Base-by-base conservation (phyloP, 441 rosid species). In the Arabidopsis lyrata region DNA sequence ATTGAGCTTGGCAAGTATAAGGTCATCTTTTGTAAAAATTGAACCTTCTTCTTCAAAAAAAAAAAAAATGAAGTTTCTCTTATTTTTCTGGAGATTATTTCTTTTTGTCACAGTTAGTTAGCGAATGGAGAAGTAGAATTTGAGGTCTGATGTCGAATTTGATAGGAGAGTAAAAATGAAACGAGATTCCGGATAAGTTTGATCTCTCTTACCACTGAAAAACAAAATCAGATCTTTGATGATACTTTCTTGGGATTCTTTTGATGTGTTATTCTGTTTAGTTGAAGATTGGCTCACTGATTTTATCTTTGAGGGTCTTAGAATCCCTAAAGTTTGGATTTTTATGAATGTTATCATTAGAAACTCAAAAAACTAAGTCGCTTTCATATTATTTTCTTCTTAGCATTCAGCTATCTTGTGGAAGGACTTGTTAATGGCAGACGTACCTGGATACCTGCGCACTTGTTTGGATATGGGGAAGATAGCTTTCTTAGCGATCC, bases 381-480 rank as follows among this genome's bases (percentile, higher is more conserved):
- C 14, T 72, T n/a, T 61, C 15, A 67, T 16, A 68, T 8, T 5
- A 75, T 24, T 59, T 39, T 4, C 1, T 41, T 66, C 18, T 53
- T 53, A 15, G 18, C 2, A 1, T 60, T 54, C 10, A 70, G 72
- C 10, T 63, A 13, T 74, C 18, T 73, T 65, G 35, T 73, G 52
- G 72, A 48, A 73, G 45, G 35, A 65, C 50, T 73, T 49, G 71
- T 54, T 41, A 70, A 95, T 95, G 99, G 93, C 88, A 47, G 92
- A 90, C 77, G 39, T 92, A 82, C 97, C 97, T 1, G 89, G 93
- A 82, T 74, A 95, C 77, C 5, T 92, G 18, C 88, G 85, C 22
- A 67, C 89, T 66, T 95, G 99, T 84, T 86, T 88, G 83, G 92
- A 87, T 12, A 81, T 85, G 13, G 99, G 99, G 50, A 92, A 90